Evolutionary conservation across 192 early-diverging fungal species (phyloP).

Genomic region (Coemansia aciculifera): DNA sequence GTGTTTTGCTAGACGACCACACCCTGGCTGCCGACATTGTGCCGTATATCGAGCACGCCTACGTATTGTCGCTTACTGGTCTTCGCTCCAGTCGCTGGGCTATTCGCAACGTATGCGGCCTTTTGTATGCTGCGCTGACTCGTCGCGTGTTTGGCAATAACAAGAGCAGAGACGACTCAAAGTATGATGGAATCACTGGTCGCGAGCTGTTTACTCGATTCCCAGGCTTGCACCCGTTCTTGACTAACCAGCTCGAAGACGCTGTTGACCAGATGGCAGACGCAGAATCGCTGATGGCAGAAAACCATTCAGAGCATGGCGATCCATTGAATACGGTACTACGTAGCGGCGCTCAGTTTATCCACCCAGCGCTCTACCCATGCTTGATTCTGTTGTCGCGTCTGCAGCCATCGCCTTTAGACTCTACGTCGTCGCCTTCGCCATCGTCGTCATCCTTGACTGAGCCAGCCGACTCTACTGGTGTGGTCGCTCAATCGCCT

Average conservation of each 20-base stretch:
- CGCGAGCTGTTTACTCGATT: conserved; percentile 91
- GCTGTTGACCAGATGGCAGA: conserved; percentile 63
- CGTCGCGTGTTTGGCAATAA: conserved; percentile 85
- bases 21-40: conserved; percentile 71
- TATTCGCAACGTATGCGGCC: conserved; percentile 89
- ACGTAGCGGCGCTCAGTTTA: conserved; percentile 50
- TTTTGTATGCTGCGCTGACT: conserved; percentile 86
- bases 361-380: conserved; percentile 90
- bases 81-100: conserved; percentile 84
- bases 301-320: background rate
- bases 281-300: conserved; percentile 9
- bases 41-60: conserved; percentile 73
- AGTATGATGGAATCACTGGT: conserved; percentile 75
- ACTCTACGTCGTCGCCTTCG: conserved; percentile 12
- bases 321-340: conserved; percentile 22
- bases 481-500: conserved; percentile 28
- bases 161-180: conserved; percentile 69
- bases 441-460: background rate
- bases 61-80: conserved; percentile 75
- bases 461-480: conserved; percentile 9
- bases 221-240: conserved; percentile 74
- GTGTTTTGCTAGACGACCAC: conserved; percentile 82
- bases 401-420: conserved; percentile 66
- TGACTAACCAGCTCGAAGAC: conserved; percentile 70
- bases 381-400: conserved; percentile 84